Evolutionary conservation across 805 yeast genomes (phyloP), one percentile per base, ranked within the genome.

Genomic region (Yarrowia yakushimensis): DNA sequence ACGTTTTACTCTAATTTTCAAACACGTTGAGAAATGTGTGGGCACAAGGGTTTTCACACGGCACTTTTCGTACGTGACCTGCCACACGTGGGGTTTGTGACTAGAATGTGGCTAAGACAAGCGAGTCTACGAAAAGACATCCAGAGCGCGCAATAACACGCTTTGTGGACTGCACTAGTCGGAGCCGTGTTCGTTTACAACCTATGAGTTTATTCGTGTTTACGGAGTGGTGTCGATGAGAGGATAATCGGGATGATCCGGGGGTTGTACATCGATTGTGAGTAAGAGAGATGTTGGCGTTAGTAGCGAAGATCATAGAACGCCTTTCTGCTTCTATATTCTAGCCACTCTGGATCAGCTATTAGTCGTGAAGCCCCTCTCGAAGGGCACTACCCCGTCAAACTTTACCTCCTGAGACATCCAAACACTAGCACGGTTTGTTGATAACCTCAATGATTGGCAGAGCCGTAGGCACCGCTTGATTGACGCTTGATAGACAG

Each of bases 381-480:
- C 34, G 34, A 15, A 31, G n/a, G 17, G n/a, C 34, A 31, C 34
- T 31, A 31, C 1, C 17, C 27, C 9, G 25, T 13, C 33, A n/a
- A 45, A 18, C 28, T 46, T 30, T 31, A 31, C 55, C 20, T 43
- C 34, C 54, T 46, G 37, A 48, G 39, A 31, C 55, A 31, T 13
- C 39, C 11, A 22, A 48, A 48, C 55, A 46, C 34, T 28, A 25
- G 37, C 54, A 48, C 55, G 55, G 55, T 48, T 48, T 48, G 39
- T 31, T 31, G 55, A 48, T 48, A 22, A 12, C 30, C 20, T 12
- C 39, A 48, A 6, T 48, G 55, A 48, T 48, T 48, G 55, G 55
- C 55, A 31, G 55, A 46, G 37, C 25, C 22, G 13, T 27, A 20
- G 37, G 37, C 37, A 46, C 34, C 34, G 52, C 18, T 45, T 28